Percentiles rank a stretch among this genome's conserved stretches.
Conservation (phyloP, 2,329 filamentous ascomycete species). For the Neonectria coccinea region DNA sequence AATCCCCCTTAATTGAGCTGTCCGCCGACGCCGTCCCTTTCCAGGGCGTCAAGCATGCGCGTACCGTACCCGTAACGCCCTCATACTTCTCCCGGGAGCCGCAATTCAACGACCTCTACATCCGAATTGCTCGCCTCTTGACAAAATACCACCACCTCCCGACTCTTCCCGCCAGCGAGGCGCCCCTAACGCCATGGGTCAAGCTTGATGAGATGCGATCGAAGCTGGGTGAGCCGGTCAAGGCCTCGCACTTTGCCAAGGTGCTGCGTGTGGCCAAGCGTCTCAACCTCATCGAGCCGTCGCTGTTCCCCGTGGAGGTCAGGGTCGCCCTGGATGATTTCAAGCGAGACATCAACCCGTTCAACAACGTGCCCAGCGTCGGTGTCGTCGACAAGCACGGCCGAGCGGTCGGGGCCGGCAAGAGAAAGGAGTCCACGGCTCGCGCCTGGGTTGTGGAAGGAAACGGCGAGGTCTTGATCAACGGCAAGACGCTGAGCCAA, state of each 20-base stretch:
- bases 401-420: constrained; percentile 81
- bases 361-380: constrained; percentile 71
- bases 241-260: constrained; percentile 81
- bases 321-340: constrained; percentile 74
- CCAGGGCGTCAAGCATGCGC: constrained; percentile 64
- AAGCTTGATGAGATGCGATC: constrained; percentile 81
- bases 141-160: constrained; percentile 81
- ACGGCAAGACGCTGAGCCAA: constrained; percentile 85
- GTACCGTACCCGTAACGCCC: constrained; percentile 84
- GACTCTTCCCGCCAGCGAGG: constrained; percentile 71
- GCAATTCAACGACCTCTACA: constrained; percentile 85
- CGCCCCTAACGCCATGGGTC: constrained; percentile 83
- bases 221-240: constrained; percentile 77
- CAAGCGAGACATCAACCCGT: constrained; percentile 79
- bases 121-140: constrained; percentile 78
- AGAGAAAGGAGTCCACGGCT: constrained; percentile 88
- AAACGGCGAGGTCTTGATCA: constrained; percentile 88
- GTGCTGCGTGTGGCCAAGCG: constrained; percentile 81
- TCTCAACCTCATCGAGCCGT: constrained; percentile 86
- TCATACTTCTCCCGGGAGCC: constrained; percentile 96
- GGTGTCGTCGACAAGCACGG: constrained; percentile 80
- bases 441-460: constrained; percentile 92
- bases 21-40: constrained; percentile 46
- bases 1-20: constrained; percentile 35
- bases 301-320: constrained; percentile 78